Evolutionary conservation across 139 green algal species (phyloP).

Genomic region (Picochlorum sp.): DNA sequence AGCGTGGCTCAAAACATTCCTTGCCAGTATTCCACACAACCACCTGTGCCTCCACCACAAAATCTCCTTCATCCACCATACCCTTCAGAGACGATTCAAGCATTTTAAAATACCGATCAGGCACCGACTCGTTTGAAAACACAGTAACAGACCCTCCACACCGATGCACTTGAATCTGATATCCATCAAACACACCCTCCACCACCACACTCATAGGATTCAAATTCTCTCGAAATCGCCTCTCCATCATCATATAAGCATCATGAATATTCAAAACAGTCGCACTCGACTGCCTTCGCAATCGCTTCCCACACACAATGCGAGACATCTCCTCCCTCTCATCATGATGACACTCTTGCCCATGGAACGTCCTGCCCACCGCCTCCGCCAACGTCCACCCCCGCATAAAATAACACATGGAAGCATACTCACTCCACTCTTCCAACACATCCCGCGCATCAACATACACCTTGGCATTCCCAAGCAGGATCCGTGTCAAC

Average conservation of each 20-base stretch:
- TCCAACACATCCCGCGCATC: slow-evolving; percentile 44
- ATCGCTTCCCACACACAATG: no score
- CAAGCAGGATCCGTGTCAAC: slow-evolving; percentile 63
- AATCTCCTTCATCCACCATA: not conserved
- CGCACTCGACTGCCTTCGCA: no score
- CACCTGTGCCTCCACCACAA: slow-evolving; percentile 45
- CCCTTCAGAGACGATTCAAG: not conserved
- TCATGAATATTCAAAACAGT: slow-evolving; percentile 6
- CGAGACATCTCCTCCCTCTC: no score
- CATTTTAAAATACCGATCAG: slow-evolving; percentile 30
- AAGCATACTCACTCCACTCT: slow-evolving; percentile 61
- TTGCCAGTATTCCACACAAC: slow-evolving; percentile 11
- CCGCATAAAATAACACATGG: slow-evolving; percentile 26
- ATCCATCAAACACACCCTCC: slow-evolving; percentile 77
- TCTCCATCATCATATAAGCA: slow-evolving; percentile 30
- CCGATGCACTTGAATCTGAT: slow-evolving; percentile 65
- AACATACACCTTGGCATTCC: slow-evolving; percentile 49
- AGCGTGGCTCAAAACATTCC: not conserved
- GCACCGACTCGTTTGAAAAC: slow-evolving; percentile 52
- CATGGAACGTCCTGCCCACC: slow-evolving; percentile 35
- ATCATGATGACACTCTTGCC: slow-evolving; percentile 20
- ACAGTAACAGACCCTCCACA: slow-evolving; percentile 32
- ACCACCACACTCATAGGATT: slow-evolving; percentile 40
- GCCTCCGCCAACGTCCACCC: slow-evolving; percentile 6
- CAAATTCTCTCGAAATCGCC: not conserved